Evolutionary conservation across 257 asterid genomes (phyloP).

Genomic region (Fraxinus americana): DNA sequence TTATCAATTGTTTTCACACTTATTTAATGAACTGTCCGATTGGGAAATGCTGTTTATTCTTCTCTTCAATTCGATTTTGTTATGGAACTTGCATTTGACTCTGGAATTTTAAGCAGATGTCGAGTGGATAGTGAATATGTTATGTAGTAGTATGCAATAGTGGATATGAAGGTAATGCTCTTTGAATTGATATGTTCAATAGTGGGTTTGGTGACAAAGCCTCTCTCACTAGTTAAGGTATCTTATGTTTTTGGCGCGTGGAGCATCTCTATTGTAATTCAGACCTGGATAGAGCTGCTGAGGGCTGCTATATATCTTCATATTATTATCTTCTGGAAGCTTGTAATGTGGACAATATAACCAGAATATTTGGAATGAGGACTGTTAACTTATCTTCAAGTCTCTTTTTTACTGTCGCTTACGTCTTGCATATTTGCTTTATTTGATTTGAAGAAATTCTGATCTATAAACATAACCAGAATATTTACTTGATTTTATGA

Average conservation of each 20-base stretch:
- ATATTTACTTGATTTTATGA: background rate
- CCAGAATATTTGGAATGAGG: background rate
- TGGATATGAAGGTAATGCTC: slow-evolving; percentile 33
- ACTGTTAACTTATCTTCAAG: background rate
- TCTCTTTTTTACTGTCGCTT: too few relatives aligned
- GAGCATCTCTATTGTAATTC: slow-evolving; percentile 33
- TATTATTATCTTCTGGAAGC: slow-evolving; percentile 39
- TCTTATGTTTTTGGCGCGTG: slow-evolving; percentile 41
- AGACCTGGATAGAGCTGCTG: slow-evolving; percentile 61
- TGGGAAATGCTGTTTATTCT: background rate
- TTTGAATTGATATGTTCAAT: slow-evolving; percentile 29
- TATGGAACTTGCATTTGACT: background rate
- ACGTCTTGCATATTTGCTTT: too few relatives aligned
- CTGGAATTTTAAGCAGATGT: slow-evolving; percentile 26
- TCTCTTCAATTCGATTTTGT: background rate
- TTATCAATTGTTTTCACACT: too few relatives aligned
- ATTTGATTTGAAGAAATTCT: background rate
- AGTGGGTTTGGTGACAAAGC: slow-evolving; percentile 40
- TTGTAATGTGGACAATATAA: slow-evolving; percentile 30
- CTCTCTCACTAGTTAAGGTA: slow-evolving; percentile 45
- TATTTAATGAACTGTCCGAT: background rate
- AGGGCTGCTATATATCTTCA: slow-evolving; percentile 47
- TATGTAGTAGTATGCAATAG: slow-evolving; percentile 10
- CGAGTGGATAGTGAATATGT: background rate
- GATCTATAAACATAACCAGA: background rate